Evolutionary conservation across 2,329 filamentous ascomycete genomes (phyloP).

Genomic region (Pyrenochaeta sp.): DNA sequence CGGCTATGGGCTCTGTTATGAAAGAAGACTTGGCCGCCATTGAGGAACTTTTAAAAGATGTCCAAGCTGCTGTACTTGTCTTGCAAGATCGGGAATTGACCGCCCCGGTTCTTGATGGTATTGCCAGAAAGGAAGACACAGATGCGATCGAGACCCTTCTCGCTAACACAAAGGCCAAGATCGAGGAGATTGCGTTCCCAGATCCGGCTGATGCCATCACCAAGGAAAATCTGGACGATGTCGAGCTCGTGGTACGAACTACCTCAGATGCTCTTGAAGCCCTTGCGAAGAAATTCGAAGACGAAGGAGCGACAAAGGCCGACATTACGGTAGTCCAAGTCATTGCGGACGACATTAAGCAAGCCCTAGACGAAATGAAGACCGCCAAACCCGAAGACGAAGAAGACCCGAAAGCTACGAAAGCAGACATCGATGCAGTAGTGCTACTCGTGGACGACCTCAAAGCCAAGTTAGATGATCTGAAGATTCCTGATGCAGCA

Average conservation of each 20-base stretch:
- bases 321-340: constrained; percentile 80
- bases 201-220: constrained; percentile 73
- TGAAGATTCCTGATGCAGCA: constrained; percentile 74
- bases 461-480: constrained; percentile 77
- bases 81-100: constrained; percentile 38
- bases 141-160: constrained; percentile 90
- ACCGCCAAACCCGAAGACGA: constrained; percentile 57
- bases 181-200: constrained; percentile 77
- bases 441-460: constrained; percentile 85
- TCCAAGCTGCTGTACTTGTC: constrained; percentile 64
- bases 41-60: constrained; percentile 57
- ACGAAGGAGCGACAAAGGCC: constrained; percentile 74
- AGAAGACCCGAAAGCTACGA: constrained; percentile 71
- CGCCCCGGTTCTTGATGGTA: constrained; percentile 53
- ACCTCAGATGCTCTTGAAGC: constrained; percentile 75
- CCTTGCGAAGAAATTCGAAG: constrained; percentile 71
- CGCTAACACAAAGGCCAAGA: constrained; percentile 83
- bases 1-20: constrained; percentile 52
- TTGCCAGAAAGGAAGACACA: constrained; percentile 80
- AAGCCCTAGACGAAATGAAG: constrained; percentile 73
- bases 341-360: constrained; percentile 78
- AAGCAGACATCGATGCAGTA: constrained; percentile 81
- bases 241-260: constrained; percentile 75
- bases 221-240: constrained; percentile 65
- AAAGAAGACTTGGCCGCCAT: constrained; percentile 60